A percentile compares a stretch with the other conserved stretches of the same genome.
phyloP scores from a whole-genome alignment of 176 grass and related monocot genomes.

The Triticum timopheevii region DNA sequence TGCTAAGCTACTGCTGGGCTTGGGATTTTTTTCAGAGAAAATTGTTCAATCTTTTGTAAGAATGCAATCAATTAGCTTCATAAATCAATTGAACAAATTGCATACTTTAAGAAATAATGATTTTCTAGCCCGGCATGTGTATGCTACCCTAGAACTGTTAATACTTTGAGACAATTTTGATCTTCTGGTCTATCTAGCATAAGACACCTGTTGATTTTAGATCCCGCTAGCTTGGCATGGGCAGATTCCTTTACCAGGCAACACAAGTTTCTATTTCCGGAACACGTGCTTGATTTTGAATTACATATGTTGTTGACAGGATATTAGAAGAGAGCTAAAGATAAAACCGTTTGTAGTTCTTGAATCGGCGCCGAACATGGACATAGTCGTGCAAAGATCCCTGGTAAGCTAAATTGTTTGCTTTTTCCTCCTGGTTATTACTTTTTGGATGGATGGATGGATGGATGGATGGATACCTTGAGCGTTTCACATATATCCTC shows the following conservation, averaged over 20 bases:
- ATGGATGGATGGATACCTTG: neutral
- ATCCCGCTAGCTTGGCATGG: neutral
- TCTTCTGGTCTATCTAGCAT: neutral
- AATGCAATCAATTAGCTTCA: neutral
- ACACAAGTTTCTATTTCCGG: neutral
- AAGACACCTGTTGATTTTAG: neutral
- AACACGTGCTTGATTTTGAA: neutral
- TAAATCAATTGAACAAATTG: neutral
- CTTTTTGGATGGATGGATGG: neutral
- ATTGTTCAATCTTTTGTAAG: neutral
- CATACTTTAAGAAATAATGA: neutral
- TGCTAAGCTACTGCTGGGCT: neutral
- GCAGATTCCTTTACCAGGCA: neutral
- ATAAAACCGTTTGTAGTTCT: constrained; percentile 59
- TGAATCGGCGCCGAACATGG: constrained; percentile 38
- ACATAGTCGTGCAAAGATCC: constrained; percentile 32
- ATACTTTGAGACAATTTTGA: neutral
- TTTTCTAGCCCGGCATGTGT: neutral
- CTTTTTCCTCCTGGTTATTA: neutral
- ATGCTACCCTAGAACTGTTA: neutral
- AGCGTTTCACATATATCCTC: neutral
- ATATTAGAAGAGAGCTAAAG: constrained; percentile 71
- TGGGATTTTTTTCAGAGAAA: neutral
- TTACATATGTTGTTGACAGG: constrained; percentile 31
- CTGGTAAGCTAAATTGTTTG: constrained; percentile 34